Conservation (phyloP, 306 rosid genomes). For the Malus sylvestris region DNA sequence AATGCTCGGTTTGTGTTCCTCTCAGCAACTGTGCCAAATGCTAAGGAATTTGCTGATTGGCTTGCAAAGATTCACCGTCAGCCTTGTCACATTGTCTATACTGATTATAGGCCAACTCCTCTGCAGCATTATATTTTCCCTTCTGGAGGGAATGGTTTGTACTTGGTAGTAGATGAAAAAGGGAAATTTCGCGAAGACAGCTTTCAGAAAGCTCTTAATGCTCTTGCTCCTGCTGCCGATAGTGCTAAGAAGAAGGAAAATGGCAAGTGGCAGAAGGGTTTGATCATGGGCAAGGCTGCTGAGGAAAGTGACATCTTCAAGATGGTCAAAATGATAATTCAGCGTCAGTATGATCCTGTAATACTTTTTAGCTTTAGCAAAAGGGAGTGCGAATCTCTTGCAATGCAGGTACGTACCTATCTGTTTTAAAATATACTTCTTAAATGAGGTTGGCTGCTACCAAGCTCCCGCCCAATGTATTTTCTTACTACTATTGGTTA, state of each 20-base stretch:
- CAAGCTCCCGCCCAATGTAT: not conserved
- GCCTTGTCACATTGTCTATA: slow-evolving; percentile 92
- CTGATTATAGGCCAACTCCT: slow-evolving; percentile 95
- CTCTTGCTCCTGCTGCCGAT: slow-evolving; percentile 55
- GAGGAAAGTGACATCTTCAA: slow-evolving; percentile 93
- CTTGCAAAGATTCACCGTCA: slow-evolving; percentile 93
- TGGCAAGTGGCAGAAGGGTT: slow-evolving; percentile 69
- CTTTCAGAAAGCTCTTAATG: slow-evolving; percentile 72
- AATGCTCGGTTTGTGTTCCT: slow-evolving; percentile 85
- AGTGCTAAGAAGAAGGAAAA: slow-evolving; percentile 56
- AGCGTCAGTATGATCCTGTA: slow-evolving; percentile 91
- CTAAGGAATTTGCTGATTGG: slow-evolving; percentile 93
- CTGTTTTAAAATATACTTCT: not conserved
- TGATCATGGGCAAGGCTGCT: slow-evolving; percentile 46
- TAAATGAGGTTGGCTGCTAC: not conserved
- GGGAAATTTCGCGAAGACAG: slow-evolving; percentile 83
- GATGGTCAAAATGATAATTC: slow-evolving; percentile 96
- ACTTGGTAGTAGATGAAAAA: slow-evolving; percentile 82
- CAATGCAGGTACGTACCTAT: slow-evolving; percentile 75
- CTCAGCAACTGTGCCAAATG: slow-evolving; percentile 94
- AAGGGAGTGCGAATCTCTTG: slow-evolving; percentile 89
- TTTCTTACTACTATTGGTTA: not conserved
- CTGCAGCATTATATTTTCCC: slow-evolving; percentile 95
- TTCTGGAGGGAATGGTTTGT: slow-evolving; percentile 75
- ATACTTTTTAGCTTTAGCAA: slow-evolving; percentile 96